These are phyloP conservation scores for Hypomontagnella submonticulosa DNA, from an alignment of 495 filamentous ascomycete genomes.

Conservation along the genomic window DNA sequence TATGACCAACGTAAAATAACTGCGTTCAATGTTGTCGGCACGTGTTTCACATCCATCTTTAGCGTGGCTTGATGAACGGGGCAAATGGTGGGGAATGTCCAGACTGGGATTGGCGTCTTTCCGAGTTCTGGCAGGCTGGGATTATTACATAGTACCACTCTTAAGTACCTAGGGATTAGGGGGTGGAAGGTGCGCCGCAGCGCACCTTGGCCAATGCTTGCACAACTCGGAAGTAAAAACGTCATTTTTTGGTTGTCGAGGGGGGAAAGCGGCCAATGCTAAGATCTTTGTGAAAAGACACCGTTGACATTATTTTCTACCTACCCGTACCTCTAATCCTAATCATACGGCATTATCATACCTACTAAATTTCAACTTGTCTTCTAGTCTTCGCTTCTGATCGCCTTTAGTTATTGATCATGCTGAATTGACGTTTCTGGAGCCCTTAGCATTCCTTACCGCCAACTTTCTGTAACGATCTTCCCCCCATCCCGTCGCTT, in stretches of 20 bases:
- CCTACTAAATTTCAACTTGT: neutral
- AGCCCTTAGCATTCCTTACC: slow-evolving; percentile 7
- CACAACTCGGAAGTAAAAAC: slow-evolving; percentile 34
- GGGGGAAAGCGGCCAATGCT: slow-evolving; percentile 18
- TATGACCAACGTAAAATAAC: too few species aligned
- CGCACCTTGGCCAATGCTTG: slow-evolving; percentile 9
- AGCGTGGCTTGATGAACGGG: slow-evolving; percentile 17
- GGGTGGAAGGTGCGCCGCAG: slow-evolving; percentile 18
- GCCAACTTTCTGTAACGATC: slow-evolving; percentile 14
- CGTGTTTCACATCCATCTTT: slow-evolving; percentile 26
- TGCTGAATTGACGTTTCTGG: slow-evolving; percentile 21
- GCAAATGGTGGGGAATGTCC: slow-evolving; percentile 24
- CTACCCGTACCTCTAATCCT: too few species aligned
- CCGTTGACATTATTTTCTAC: slow-evolving; percentile 26
- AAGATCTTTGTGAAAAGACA: slow-evolving; percentile 36
- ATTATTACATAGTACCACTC: too few species aligned
- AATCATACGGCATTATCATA: neutral
- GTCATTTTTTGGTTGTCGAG: slow-evolving; percentile 37
- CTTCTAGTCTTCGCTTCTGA: slow-evolving; percentile 1
- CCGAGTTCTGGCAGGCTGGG: slow-evolving; percentile 2
- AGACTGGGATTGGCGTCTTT: slow-evolving; percentile 6
- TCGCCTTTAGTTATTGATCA: slow-evolving; percentile 19
- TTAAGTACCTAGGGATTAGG: too few species aligned
- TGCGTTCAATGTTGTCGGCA: neutral
- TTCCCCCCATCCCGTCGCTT: slow-evolving; percentile 2